These are phyloP conservation scores for Oenanthe sinensis DNA, from an alignment of 129 eudicot genomes.

Conservation along the genomic window DNA sequence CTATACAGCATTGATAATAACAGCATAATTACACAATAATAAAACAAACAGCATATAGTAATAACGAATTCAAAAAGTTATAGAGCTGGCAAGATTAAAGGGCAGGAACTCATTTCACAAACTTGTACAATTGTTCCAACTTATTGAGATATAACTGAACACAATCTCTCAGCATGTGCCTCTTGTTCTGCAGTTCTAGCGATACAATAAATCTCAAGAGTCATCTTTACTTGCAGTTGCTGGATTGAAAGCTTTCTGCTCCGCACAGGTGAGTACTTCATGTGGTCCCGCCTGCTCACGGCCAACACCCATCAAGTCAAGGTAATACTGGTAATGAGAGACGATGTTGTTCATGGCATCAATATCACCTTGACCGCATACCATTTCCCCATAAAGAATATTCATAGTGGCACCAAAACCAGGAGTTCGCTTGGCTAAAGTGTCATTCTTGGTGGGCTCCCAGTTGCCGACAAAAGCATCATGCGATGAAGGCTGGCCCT, in stretches of 20 bases:
- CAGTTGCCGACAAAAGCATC: conserved; percentile 76
- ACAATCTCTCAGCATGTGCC: background rate
- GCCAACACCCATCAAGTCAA: conserved; percentile 83
- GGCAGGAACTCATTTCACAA: conserved; percentile 2
- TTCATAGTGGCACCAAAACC: conserved; percentile 95
- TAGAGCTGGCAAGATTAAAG: background rate
- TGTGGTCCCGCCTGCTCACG: conserved; percentile 66
- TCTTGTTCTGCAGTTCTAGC: background rate
- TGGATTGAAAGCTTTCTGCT: conserved; percentile 38
- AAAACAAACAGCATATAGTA: background rate
- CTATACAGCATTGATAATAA: background rate
- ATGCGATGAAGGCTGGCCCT: conserved; percentile 73
- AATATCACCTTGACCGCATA: conserved; percentile 78
- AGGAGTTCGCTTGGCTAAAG: conserved; percentile 50
- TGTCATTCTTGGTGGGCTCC: conserved; percentile 86
- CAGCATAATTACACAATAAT: background rate
- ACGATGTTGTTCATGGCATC: conserved; percentile 67
- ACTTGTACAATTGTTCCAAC: background rate
- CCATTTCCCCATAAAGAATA: conserved; percentile 61
- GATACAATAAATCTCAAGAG: conserved; percentile 22
- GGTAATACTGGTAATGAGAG: conserved; percentile 76
- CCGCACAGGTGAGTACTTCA: conserved; percentile 40
- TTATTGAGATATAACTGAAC: background rate
- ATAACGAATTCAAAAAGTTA: background rate
- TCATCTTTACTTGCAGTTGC: conserved; percentile 10